Base-by-base conservation (phyloP, 345 rosid species). In the sweet orange (Citrus sinensis) region DNA sequence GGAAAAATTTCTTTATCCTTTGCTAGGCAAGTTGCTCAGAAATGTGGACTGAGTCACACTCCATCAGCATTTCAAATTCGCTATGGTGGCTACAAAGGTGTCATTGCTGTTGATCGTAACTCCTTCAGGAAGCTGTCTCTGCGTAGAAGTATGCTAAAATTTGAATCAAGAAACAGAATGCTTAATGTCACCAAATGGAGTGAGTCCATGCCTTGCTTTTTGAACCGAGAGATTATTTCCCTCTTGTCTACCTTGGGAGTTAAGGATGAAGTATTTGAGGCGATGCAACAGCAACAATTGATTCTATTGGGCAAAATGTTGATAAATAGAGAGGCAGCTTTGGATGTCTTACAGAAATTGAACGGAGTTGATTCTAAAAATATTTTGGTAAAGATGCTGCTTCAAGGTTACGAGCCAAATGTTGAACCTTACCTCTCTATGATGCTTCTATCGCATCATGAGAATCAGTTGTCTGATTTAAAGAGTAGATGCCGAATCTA, bases 11-110 rank as follows among this genome's bases (percentile, higher is more conserved):
- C 97, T 70, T 84, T 79, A 66, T 71, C 86, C 37, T 95, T 95
- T 82, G 95, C 98, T 30, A 82, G 85, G 77, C 89, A 87, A 84
- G 91, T 95, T 81, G 93, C 97, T 68, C 85, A 82, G 75, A 95
- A 87, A 82, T 93, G 98, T 78, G 97, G 97, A 69, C 76, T 93
- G 85, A 84, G 74, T 62, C 82, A 88, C 71, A 87, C 89, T 78
- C 97, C 98, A 63, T 95, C 98, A 63, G 99, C 98, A 42, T 95
- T 95, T 88, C 99, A 93, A 79, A 93, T 95, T 74, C 90, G 99
- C 51, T 95, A 92, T 35, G 99, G 97, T 84, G 98, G 99, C 80
- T 95, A 87, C 83, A 95, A 95, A 86, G 98, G 99, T 75, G 97
- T 93, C 51, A 83, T 95, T 78, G 94, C 93, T 4, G 91, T 95